A percentile compares a stretch with the other conserved stretches of the same genome.
Conservation (phyloP, 208 protist species). For the Trypanosoma vivax region DNA sequence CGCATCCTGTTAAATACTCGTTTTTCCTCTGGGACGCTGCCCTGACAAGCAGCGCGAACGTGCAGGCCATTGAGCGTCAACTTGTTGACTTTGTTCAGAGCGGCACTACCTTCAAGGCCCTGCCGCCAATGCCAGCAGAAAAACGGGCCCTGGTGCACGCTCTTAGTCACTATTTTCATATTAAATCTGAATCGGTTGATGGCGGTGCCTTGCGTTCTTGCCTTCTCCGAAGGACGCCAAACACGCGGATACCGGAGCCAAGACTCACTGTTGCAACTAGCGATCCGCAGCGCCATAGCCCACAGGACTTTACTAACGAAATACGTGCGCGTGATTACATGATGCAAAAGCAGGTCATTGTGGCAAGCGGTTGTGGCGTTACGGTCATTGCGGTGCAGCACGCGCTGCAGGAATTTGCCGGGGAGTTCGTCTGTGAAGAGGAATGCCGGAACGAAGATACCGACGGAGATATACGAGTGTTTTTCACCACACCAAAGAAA, state of each 20-base stretch:
- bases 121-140: slow-evolving; percentile 32
- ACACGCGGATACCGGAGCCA: slow-evolving; percentile 26
- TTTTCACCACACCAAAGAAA: slow-evolving; percentile 8
- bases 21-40: slow-evolving; percentile 48
- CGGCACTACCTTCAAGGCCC: slow-evolving; percentile 19
- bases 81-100: slow-evolving; percentile 38
- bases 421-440: slow-evolving; percentile 41
- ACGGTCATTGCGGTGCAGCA: slow-evolving; percentile 25
- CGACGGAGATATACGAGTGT: slow-evolving; percentile 5
- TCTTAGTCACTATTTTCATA: slow-evolving; percentile 51
- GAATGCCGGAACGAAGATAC: slow-evolving; percentile 7
- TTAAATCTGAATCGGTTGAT: slow-evolving; percentile 48
- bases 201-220: slow-evolving; percentile 39
- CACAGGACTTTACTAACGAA: slow-evolving; percentile 7
- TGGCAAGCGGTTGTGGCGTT: slow-evolving; percentile 27
- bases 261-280: slow-evolving; percentile 17
- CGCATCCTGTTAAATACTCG: slow-evolving; percentile 35
- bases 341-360: slow-evolving; percentile 18
- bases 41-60: slow-evolving; percentile 2
- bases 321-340: background rate
- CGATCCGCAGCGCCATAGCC: slow-evolving; percentile 4
- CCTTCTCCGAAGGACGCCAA: slow-evolving; percentile 39
- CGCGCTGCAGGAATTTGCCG: slow-evolving; percentile 31
- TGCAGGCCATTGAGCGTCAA: slow-evolving; percentile 36
- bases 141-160: slow-evolving; percentile 54